phyloP scores from a whole-genome alignment of 1,284 basidiomycete species.

The Boletus mariae region DNA sequence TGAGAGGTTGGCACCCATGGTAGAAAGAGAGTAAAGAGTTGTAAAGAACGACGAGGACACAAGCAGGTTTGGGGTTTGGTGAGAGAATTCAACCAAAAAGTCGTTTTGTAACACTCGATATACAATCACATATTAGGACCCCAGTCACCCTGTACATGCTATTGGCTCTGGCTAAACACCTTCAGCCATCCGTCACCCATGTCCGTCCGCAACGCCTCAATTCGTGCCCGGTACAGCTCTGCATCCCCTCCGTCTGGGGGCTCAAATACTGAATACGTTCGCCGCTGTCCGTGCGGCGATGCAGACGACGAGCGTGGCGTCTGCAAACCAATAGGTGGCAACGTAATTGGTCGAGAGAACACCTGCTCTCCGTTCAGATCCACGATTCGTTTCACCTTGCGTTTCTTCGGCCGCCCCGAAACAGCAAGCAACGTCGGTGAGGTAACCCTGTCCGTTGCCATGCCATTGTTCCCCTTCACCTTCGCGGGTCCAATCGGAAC shows the following conservation, averaged over 20 bases:
- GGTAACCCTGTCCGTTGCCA: constrained; percentile 31
- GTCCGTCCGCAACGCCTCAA: constrained; percentile 78
- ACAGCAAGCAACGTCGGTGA: constrained; percentile 45
- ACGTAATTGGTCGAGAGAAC: constrained; percentile 21
- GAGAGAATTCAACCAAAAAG: constrained; percentile 26
- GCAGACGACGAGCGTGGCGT: constrained; percentile 40
- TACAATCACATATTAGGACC: constrained; percentile 23
- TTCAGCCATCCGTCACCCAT: constrained; percentile 87
- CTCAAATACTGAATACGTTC: constrained; percentile 51
- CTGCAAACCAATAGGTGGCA: constrained; percentile 20
- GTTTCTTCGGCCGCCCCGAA: constrained; percentile 45
- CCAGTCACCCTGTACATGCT: constrained; percentile 26
- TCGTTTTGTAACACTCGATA: constrained; percentile 2
- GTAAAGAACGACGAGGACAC: constrained; percentile 47
- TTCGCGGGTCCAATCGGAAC: constrained; percentile 47
- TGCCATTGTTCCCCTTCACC: constrained; percentile 20
- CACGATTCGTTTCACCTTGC: constrained; percentile 67
- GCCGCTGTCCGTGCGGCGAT: constrained; percentile 39
- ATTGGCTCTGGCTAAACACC: constrained; percentile 68
- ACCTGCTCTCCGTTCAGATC: constrained; percentile 50
- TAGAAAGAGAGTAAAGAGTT: constrained; percentile 15
- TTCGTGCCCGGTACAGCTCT: constrained; percentile 69
- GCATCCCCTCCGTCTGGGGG: constrained; percentile 42
- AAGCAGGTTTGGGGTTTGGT: constrained; percentile 23
- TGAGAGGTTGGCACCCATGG: constrained; percentile 76